Evolutionary conservation across 1,284 basidiomycete genomes (phyloP).

Genomic region (Sanghuangporus sanghuang): DNA sequence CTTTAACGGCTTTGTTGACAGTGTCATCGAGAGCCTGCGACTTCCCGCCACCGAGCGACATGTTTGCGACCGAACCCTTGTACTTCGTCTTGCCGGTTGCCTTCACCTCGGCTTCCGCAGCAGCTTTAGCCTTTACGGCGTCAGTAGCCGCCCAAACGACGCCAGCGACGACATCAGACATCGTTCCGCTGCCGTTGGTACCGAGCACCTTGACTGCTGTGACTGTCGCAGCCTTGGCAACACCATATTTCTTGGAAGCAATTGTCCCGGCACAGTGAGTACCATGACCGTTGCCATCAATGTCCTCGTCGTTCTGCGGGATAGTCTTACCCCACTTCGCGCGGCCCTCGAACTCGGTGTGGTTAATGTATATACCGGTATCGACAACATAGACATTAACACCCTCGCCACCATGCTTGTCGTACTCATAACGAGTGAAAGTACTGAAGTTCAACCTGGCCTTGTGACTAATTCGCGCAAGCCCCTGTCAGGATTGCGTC

Average conservation of each 20-base stretch:
- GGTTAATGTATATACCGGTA: conserved; percentile 86
- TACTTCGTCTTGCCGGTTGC: conserved; percentile 66
- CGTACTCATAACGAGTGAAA: conserved; percentile 84
- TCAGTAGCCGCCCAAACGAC: conserved; percentile 78
- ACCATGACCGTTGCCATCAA: conserved; percentile 70
- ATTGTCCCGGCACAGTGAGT: conserved; percentile 86
- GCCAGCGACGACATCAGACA: conserved; percentile 91
- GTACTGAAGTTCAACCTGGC: conserved; percentile 73
- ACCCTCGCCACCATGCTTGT: conserved; percentile 76
- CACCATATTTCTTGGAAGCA: conserved; percentile 80
- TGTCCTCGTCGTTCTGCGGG: conserved; percentile 69
- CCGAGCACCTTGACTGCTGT: conserved; percentile 98
- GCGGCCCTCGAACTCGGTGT: conserved; percentile 86
- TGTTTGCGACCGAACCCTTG: conserved; percentile 97
- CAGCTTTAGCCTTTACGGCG: conserved; percentile 40
- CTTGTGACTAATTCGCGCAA: conserved; percentile 94
- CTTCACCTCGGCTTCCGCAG: conserved; percentile 55
- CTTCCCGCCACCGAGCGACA: conserved; percentile 96
- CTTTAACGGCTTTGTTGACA: conserved; percentile 81
- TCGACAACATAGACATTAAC: conserved; percentile 85
- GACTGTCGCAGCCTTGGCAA: conserved; percentile 90
- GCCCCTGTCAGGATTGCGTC: conserved; percentile 51
- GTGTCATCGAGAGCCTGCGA: conserved; percentile 82
- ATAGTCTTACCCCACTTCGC: conserved; percentile 84
- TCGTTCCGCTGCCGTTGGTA: conserved; percentile 89